phyloP scores from a whole-genome alignment of 1,139 yeast species.

The Lizanozyma gosingica region DNA sequence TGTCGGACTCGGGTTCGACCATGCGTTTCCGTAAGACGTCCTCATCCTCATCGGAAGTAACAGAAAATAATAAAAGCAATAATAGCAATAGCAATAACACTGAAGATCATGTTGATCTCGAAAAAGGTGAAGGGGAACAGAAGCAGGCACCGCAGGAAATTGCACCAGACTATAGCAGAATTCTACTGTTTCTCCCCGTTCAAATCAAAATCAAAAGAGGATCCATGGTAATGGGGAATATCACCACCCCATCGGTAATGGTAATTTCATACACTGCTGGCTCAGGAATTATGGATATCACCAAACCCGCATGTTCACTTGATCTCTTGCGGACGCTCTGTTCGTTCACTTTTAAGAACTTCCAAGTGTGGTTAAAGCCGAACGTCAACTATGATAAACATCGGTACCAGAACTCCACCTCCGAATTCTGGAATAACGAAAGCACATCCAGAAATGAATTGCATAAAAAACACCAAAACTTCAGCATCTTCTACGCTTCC shows the following conservation, averaged over 20 bases:
- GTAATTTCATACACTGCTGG: slow-evolving; percentile 53
- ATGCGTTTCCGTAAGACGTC: not conserved
- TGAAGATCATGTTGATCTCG: slow-evolving; percentile 6
- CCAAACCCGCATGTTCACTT: slow-evolving; percentile 34
- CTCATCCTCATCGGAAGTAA: slow-evolving; percentile 1
- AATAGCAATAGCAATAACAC: slow-evolving; percentile 10
- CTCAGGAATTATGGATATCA: slow-evolving; percentile 53
- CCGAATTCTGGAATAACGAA: not conserved
- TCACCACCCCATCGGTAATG: slow-evolving; percentile 63
- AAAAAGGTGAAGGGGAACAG: not conserved
- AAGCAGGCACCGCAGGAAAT: not conserved
- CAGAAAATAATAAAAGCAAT: slow-evolving; percentile 5
- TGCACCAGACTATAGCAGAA: slow-evolving; percentile 4
- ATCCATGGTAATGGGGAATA: slow-evolving; percentile 72
- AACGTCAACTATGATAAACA: slow-evolving; percentile 47
- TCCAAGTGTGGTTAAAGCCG: slow-evolving; percentile 56
- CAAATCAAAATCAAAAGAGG: slow-evolving; percentile 54
- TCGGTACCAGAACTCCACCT: not conserved
- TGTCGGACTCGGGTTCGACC: not conserved
- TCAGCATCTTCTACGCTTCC: not conserved
- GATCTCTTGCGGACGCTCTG: slow-evolving; percentile 48
- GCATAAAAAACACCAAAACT: not conserved
- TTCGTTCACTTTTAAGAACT: slow-evolving; percentile 36
- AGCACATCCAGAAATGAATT: not conserved
- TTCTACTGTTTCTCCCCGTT: slow-evolving; percentile 47